Base-by-base conservation (phyloP, 352 stramenopile genomes). In the Globisporangium sylvaticum region DNA sequence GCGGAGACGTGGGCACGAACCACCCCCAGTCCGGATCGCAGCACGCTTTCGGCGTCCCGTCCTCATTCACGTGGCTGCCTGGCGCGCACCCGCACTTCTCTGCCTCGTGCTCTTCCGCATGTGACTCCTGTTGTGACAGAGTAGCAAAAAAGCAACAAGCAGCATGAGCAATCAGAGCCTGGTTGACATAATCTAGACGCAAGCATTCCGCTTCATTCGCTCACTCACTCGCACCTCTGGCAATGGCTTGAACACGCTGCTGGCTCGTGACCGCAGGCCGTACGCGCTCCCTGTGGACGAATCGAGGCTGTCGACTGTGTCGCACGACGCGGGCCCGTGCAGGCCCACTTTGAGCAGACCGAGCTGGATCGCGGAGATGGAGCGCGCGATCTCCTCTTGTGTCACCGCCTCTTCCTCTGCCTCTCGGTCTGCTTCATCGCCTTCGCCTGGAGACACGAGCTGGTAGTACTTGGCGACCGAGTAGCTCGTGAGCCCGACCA, bases 391-490 rank as follows among this genome's bases (percentile, higher is more conserved):
- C 62, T 86, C 78, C 20, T 83, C 78, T 5, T 58, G 68, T 31
- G 71, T 84, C 52, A 72, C 64, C 3, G 70, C 68, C 39, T 71
- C 68, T 7, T 84, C 78, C 50, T 73, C 42, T 46, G 68, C 66
- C 34, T 75, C 73, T 25, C 42, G 22, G 18, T 61, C 39, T 12
- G 63, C 56, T n/a, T 83, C 73, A 29, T 66, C 68, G 7, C 68
- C 58, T 58, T 73, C 59, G 6, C 62, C 67, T 55, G 75, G 65
- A 18, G 70, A 46, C 37, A 76, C 34, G 29, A 66, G n/a, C 15
- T 84, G 79, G 44, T 89, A 88, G 74, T 90, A 91, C 56, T 84
- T 83, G 37, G 81, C 82, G 20, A 92, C 73, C 0, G 82, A 89
- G 54, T 88, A 84, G 67, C 81, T 87, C 2, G 84, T 90, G 60